These are phyloP conservation scores for Macaranga tanarius DNA, from an alignment of 441 rosid species.

Conservation along the genomic window DNA sequence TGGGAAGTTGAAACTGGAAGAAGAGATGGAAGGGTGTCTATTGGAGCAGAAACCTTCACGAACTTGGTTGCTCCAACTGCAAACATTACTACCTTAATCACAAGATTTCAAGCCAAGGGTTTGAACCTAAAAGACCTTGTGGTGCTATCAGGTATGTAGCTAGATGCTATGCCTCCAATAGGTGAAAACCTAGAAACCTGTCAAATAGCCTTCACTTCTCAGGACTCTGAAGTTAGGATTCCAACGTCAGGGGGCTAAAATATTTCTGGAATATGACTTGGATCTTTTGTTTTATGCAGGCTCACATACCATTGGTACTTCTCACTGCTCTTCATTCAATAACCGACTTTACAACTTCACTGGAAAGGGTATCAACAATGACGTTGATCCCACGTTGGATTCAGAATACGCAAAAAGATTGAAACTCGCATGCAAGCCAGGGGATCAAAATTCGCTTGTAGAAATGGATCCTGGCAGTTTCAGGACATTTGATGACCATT, in stretches of 20 bases:
- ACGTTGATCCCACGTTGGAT: constrained; percentile 54
- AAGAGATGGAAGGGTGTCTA: constrained; percentile 71
- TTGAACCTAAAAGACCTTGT: constrained; percentile 60
- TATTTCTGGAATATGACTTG: background rate
- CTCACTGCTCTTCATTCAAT: constrained; percentile 63
- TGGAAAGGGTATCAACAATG: constrained; percentile 36
- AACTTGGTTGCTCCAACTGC: constrained; percentile 51
- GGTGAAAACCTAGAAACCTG: too few relatives aligned
- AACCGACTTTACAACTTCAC: constrained; percentile 77
- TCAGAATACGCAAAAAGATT: constrained; percentile 44
- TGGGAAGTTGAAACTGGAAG: constrained; percentile 73
- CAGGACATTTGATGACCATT: constrained; percentile 49
- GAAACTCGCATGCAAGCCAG: constrained; percentile 41
- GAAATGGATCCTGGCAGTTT: constrained; percentile 73
- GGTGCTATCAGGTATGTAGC: constrained; percentile 41
- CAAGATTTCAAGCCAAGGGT: constrained; percentile 53
- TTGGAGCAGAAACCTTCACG: constrained; percentile 34
- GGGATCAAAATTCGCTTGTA: constrained; percentile 43
- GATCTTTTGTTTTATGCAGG: constrained; percentile 32
- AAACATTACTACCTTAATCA: constrained; percentile 47
- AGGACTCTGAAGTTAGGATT: too few relatives aligned
- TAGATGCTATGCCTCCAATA: background rate
- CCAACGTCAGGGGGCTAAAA: too few relatives aligned
- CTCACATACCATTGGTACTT: constrained; percentile 66
- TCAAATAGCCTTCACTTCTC: too few relatives aligned